Percentiles rank a stretch among this genome's conserved stretches.
phyloP scores from a whole-genome alignment of 2,329 filamentous ascomycete genomes.

The Ramularia collo-cygni region DNA sequence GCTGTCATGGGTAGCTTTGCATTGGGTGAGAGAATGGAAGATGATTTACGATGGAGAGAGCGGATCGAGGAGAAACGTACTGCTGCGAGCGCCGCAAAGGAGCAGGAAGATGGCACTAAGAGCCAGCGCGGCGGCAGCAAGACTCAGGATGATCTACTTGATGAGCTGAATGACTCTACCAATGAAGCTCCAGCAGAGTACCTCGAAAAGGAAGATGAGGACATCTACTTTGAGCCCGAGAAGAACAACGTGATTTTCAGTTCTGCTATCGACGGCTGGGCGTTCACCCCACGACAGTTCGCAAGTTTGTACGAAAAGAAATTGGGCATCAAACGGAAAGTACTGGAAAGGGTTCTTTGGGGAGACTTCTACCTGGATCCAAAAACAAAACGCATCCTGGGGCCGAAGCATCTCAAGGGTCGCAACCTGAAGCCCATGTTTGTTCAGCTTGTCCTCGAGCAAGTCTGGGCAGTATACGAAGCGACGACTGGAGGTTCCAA shows the following conservation, averaged over 20 bases:
- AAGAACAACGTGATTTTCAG: conserved; percentile 99
- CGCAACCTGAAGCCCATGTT: conserved; percentile 92
- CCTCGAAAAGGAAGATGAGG: conserved; percentile 89
- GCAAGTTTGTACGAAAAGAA: conserved; percentile 93
- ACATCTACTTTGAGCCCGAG: conserved; percentile 95
- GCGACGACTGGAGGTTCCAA: conserved; percentile 77
- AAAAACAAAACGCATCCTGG: conserved; percentile 90
- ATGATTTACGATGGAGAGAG: conserved; percentile 93
- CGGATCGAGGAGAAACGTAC: conserved; percentile 79
- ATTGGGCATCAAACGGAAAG: conserved; percentile 80
- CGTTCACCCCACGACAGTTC: conserved; percentile 93
- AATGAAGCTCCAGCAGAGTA: conserved; percentile 54
- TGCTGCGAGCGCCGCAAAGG: conserved; percentile 47
- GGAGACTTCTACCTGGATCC: conserved; percentile 94
- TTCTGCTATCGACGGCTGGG: conserved; percentile 98
- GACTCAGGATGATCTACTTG: conserved; percentile 41
- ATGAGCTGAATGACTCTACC: conserved; percentile 40
- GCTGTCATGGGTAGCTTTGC: conserved; percentile 97
- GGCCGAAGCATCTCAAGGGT: conserved; percentile 86
- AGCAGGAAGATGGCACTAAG: conserved; percentile 22
- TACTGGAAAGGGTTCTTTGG: conserved; percentile 93
- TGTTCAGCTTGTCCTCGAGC: conserved; percentile 90
- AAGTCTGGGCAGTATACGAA: conserved; percentile 92
- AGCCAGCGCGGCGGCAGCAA: conserved; percentile 40
- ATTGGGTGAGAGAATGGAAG: conserved; percentile 96